These are phyloP conservation scores for Alternaria novae-zelandiae DNA, from an alignment of 2,329 filamentous ascomycete species.

Conservation along the genomic window DNA sequence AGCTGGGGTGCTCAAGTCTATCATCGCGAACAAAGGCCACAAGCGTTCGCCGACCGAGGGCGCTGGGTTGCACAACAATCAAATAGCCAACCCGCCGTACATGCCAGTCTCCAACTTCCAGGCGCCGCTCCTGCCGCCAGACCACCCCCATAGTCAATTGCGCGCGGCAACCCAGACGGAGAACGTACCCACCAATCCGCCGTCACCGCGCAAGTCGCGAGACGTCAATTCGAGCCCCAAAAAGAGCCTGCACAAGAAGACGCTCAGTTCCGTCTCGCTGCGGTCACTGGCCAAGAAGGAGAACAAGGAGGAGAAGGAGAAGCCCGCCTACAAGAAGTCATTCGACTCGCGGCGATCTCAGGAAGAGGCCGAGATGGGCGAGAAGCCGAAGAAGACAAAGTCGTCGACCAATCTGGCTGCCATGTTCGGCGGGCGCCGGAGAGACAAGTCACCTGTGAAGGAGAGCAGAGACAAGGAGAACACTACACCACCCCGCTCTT, in stretches of 20 bases:
- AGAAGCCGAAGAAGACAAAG: conserved; percentile 73
- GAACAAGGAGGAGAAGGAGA: conserved; percentile 18
- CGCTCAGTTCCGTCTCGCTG: conserved; percentile 61
- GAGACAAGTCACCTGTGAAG: conserved; percentile 56
- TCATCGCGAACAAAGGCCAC: conserved; percentile 56
- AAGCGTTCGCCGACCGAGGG: conserved; percentile 56
- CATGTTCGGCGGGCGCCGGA: conserved; percentile 76
- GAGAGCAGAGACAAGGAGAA: conserved; percentile 80
- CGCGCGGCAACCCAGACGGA: conserved; percentile 36
- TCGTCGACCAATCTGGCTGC: conserved; percentile 82
- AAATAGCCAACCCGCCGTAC: conserved; percentile 26
- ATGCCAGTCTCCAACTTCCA: conserved; percentile 32
- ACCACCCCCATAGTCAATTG: conserved; percentile 55
- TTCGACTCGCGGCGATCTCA: conserved; percentile 37
- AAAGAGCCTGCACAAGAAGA: conserved; percentile 58
- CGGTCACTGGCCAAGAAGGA: conserved; percentile 58
- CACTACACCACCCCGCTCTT: conserved; percentile 64
- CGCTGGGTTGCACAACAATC: conserved; percentile 35
- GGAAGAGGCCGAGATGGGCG: conserved; percentile 34
- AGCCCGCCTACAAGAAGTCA: conserved; percentile 38
- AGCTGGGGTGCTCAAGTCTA: conserved; percentile 57
- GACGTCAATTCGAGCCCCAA: conserved; percentile 45
- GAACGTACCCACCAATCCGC: conserved; percentile 47
- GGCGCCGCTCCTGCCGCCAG: conserved; percentile 56
- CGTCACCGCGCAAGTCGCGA: conserved; percentile 48